Evolutionary conservation across 768 basidiomycete genomes (phyloP).

Genomic region (Ramaria rubella): DNA sequence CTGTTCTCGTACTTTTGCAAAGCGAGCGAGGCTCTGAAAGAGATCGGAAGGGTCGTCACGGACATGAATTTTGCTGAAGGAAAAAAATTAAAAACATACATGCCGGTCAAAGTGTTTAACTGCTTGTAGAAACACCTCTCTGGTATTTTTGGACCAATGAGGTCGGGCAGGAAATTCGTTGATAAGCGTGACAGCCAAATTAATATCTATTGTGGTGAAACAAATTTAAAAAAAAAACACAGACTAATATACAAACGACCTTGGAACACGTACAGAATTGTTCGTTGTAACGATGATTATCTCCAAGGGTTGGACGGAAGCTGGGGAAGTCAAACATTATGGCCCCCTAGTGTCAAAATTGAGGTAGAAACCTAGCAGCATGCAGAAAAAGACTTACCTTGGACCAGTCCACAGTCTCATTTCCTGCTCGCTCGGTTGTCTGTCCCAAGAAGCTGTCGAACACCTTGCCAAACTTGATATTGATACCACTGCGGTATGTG

Average conservation of each 20-base stretch:
- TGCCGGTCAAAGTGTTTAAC: slow-evolving; percentile 7
- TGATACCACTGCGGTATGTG: slow-evolving; percentile 13
- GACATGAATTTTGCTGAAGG: not conserved
- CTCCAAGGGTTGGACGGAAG: slow-evolving; percentile 8
- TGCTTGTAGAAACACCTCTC: slow-evolving; percentile 8
- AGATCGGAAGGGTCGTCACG: not conserved
- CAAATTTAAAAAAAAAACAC: not conserved
- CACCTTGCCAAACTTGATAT: slow-evolving; percentile 14
- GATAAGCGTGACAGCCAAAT: slow-evolving; percentile 7
- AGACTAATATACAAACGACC: not conserved
- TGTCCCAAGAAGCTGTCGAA: slow-evolving; percentile 13
- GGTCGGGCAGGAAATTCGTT: slow-evolving; percentile 12
- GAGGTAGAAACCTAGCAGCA: too few relatives aligned
- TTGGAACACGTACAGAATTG: slow-evolving; percentile 10
- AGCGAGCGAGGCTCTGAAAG: slow-evolving; percentile 6
- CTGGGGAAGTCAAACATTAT: slow-evolving; percentile 13
- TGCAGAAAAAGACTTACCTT: not conserved
- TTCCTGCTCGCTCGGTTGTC: slow-evolving; percentile 8
- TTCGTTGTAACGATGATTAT: slow-evolving; percentile 11
- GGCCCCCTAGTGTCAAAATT: not conserved
- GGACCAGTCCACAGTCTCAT: slow-evolving; percentile 9
- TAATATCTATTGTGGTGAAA: not conserved
- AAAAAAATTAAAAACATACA: not conserved
- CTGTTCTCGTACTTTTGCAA: slow-evolving; percentile 7
- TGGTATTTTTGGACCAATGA: slow-evolving; percentile 14